Evolutionary conservation across 1,284 basidiomycete species (phyloP).

Genomic region (Trametes sp.): DNA sequence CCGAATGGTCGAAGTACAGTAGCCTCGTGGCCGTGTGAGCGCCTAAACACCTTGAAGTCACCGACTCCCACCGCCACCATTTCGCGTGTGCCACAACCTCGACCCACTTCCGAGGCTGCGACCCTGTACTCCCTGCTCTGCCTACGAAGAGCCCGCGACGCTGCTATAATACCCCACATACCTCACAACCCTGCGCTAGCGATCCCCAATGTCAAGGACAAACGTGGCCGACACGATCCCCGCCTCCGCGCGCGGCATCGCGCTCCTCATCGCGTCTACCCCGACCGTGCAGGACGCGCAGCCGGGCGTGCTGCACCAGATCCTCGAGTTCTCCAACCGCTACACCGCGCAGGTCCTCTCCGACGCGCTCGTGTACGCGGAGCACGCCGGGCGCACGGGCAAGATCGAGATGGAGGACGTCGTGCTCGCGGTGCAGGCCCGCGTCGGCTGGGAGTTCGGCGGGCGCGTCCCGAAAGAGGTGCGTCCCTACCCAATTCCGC

Average conservation of each 20-base stretch:
- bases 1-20: neutral
- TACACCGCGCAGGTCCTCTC: conserved; percentile 93
- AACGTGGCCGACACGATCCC: conserved; percentile 74
- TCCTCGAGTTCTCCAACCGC: conserved; percentile 95
- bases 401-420: conserved; percentile 93
- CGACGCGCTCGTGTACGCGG: conserved; percentile 92
- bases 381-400: conserved; percentile 85
- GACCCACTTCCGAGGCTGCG: neutral
- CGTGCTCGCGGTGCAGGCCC: conserved; percentile 89
- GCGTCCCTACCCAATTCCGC: conserved; percentile 13
- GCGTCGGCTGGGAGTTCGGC: conserved; percentile 95
- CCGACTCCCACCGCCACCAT: neutral
- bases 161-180: neutral
- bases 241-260: conserved; percentile 90
- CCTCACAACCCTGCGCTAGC: neutral
- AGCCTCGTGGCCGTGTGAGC: conserved; percentile 9
- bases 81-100: neutral
- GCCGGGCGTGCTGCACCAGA: conserved; percentile 92
- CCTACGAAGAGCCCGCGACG: neutral
- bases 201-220: conserved; percentile 62
- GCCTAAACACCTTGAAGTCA: neutral
- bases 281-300: conserved; percentile 93
- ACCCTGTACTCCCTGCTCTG: neutral
- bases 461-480: conserved; percentile 97
- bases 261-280: conserved; percentile 92